Percentiles rank a stretch among this genome's conserved stretches.
These are phyloP conservation scores for Psophocarpus tetragonolobus DNA, from an alignment of 306 rosid genomes.

Conservation along the genomic window DNA sequence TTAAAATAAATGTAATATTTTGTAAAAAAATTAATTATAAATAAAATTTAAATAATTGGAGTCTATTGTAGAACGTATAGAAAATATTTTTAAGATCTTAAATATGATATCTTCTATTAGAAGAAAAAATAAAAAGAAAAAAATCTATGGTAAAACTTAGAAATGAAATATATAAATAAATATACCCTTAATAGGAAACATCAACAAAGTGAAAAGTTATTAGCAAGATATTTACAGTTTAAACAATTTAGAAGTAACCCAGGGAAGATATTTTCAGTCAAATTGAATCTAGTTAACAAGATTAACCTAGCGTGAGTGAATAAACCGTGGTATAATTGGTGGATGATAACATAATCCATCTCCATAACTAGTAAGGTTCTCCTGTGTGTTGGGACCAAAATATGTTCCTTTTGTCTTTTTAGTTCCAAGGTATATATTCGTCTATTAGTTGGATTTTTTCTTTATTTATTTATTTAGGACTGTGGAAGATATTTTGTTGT, in stretches of 20 bases:
- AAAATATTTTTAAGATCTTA: no score
- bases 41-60: no score
- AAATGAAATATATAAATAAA: no score
- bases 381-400: slow-evolving; percentile 18
- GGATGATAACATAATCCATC: neutral
- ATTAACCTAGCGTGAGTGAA: neutral
- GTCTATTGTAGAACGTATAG: no score
- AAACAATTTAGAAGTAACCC: neutral
- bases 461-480: neutral
- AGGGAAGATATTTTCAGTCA: slow-evolving; percentile 31
- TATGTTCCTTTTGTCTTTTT: neutral
- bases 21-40: no score
- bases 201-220: neutral
- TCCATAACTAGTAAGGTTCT: slow-evolving; percentile 19
- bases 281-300: slow-evolving; percentile 5
- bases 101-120: no score
- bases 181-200: no score
- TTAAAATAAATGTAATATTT: no score
- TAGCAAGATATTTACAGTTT: no score
- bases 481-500: slow-evolving; percentile 17
- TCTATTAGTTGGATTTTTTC: neutral
- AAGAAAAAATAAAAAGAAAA: no score
- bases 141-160: no score
- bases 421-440: slow-evolving; percentile 20
- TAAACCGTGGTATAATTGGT: neutral